Evolutionary conservation across 2,329 filamentous ascomycete genomes (phyloP), one percentile per base, ranked within the genome.

Genomic region (Pseudogymnoascus sp.): DNA sequence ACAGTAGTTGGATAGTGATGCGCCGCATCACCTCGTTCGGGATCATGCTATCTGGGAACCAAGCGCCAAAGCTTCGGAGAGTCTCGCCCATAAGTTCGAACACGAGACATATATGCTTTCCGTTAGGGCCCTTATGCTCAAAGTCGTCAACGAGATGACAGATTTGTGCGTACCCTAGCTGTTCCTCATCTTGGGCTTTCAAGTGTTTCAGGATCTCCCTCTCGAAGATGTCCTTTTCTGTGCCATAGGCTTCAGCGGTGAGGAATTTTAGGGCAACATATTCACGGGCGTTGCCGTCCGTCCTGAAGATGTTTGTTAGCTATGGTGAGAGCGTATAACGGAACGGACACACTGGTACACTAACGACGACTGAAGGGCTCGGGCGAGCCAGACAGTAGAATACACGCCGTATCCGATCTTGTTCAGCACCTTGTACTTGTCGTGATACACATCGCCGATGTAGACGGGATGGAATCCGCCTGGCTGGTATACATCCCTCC

Each of bases 91-190:
- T 68, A 36, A 75, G 63, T 65, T 75, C 70, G 64, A 72, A 72
- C 14, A 77, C 72, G 48, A 77, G 70, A 65, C 75, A 77, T 62
- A 68, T 65, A 48, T 77, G 74, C 16, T 60, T 64, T 6, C 74
- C 75, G 63, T 77, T 77, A 1, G 73, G 74, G 5, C 75, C 75
- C 63, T 69, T 41, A 51, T 72, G 71, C 19, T 63, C 48, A 45
- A 76, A 75, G 19, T 65, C 25, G 67, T 76, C 71, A 43, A 75
- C 23, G 0, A 73, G 67, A 41, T 68, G 68, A 62, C 66, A 64
- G 25, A 72, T 63, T 41, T 71, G 67, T 6, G 54, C 31, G 48
- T 69, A 70, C 3, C 70, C 71, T 8, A 57, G 1, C 6, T 65
- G 61, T 5, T 51, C 36, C 13, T 41, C 23, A 60, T 67, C 43